These are phyloP conservation scores for Raphanus raphanistrum DNA, from an alignment of 345 rosid genomes.

Conservation along the genomic window DNA sequence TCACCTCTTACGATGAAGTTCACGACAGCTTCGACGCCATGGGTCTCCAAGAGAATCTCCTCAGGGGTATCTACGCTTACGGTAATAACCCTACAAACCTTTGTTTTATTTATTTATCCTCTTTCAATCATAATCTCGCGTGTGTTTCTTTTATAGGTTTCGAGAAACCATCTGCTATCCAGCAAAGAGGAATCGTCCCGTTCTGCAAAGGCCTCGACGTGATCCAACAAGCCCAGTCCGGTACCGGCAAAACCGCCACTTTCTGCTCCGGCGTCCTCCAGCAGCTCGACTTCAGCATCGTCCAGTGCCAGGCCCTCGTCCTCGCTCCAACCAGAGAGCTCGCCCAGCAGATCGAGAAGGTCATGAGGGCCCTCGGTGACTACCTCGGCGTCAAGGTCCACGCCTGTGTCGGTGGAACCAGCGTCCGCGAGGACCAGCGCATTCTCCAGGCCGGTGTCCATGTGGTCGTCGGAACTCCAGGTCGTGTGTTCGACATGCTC, in stretches of 20 bases:
- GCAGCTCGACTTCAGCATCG: neutral
- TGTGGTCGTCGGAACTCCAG: neutral
- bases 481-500: neutral
- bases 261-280: neutral
- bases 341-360: slow-evolving; percentile 1
- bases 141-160: neutral
- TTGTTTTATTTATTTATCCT: neutral
- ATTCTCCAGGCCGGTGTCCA: neutral
- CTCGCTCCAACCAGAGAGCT: neutral
- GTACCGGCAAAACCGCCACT: neutral
- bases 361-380: neutral
- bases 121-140: neutral
- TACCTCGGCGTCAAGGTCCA: neutral
- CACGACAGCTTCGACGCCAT: neutral
- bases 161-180: neutral
- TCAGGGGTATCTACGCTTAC: neutral
- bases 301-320: neutral
- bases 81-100: neutral
- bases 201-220: neutral
- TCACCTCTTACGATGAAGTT: neutral
- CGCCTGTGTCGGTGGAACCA: neutral
- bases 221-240: neutral
- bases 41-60: slow-evolving; percentile 1
- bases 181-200: neutral
- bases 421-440: neutral